A percentile compares a stretch with the other conserved stretches of the same genome.
Evolutionary conservation across 345 rosid species (phyloP).

Genomic region (Microthlaspi erraticum): DNA sequence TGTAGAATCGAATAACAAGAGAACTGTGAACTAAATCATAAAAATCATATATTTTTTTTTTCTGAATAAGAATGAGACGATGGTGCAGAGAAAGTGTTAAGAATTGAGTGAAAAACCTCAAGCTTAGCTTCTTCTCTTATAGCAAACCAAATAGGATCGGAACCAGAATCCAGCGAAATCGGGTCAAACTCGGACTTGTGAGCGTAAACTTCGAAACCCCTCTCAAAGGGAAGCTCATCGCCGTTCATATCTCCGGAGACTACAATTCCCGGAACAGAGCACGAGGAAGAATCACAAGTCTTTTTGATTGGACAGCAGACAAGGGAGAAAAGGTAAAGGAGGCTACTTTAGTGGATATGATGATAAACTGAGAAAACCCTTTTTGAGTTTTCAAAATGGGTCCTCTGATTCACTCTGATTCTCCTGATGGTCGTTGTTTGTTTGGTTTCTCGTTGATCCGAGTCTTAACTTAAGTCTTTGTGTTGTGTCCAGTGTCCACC

Average conservation of each 20-base stretch:
- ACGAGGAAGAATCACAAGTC: slow-evolving; percentile 34
- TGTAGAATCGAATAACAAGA: slow-evolving; percentile 3
- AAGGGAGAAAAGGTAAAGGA: slow-evolving; percentile 22
- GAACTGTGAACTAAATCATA: slow-evolving; percentile 1
- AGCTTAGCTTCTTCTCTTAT: slow-evolving; percentile 76
- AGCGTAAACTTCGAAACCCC: slow-evolving; percentile 74
- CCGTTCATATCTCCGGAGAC: slow-evolving; percentile 33
- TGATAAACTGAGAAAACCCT: slow-evolving; percentile 13
- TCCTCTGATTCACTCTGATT: slow-evolving; percentile 25
- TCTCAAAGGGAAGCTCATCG: slow-evolving; percentile 57
- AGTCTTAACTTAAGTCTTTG: not conserved
- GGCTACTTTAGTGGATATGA: slow-evolving; percentile 30
- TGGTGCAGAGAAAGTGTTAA: slow-evolving; percentile 16
- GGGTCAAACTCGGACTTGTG: slow-evolving; percentile 49
- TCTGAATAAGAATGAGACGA: not conserved
- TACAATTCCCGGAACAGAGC: slow-evolving; percentile 40
- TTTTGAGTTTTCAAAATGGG: not conserved
- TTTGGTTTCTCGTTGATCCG: slow-evolving; percentile 31
- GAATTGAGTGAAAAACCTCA: slow-evolving; percentile 57
- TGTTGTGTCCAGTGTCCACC: slow-evolving; percentile 44
- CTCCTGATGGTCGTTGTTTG: slow-evolving; percentile 28
- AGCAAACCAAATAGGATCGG: slow-evolving; percentile 88
- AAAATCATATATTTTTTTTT: not conserved
- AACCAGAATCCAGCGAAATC: slow-evolving; percentile 42
- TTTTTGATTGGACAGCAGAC: slow-evolving; percentile 22